Evolutionary conservation across 768 basidiomycete genomes (phyloP), one percentile per base, ranked within the genome.

Genomic region (Lentinula sp.): DNA sequence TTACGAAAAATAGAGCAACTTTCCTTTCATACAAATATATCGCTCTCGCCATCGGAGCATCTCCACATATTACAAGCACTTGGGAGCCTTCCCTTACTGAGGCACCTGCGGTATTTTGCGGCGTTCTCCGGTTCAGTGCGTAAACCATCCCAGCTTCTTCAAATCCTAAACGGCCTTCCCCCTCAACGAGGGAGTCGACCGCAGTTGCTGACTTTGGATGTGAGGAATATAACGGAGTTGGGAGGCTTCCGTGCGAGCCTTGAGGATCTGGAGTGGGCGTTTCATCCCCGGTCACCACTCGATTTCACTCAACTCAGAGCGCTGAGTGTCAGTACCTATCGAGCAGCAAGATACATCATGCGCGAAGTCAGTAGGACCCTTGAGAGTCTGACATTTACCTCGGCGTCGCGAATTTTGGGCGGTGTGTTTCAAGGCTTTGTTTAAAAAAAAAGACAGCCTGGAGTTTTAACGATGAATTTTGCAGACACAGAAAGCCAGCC

Each of bases 401-500:
- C 55, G 55, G 55, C 55, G 28, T 56, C 55, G 28, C 55, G 55
- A 15, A 56, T 56, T 7, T 31, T 56, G 39, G 55, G 55, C 16
- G 55, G 55, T 56, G 40, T 13, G 55, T 43, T 56, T 7, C 18
- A 56, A 45, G 11, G 18, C 18, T 9, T 28, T 53, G 31, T 34
- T 40, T 40, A n/a, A n/a, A n/a, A n/a, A n/a, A n/a, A 13, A 7
- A 39, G 35, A 39, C n/a, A 21, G 15, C 11, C 31, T 55, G 6
- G 1, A 8, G 9, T 16, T 21, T 23, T 56, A 15, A 56, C 37
- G 23, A 23, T 28, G 13, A 23, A 28, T 56, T 28, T 28, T 15
- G 15, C 23, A 56, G 55, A 56, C 40, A 56, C 55, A 31, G 55
- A 56, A 43, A 56, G 55, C 39, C 55, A 56, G 28, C 55, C 55